A percentile compares a stretch with the other conserved stretches of the same genome.
Conservation (phyloP, 2,329 filamentous ascomycete genomes). For the Aureobasidium pullulans region DNA sequence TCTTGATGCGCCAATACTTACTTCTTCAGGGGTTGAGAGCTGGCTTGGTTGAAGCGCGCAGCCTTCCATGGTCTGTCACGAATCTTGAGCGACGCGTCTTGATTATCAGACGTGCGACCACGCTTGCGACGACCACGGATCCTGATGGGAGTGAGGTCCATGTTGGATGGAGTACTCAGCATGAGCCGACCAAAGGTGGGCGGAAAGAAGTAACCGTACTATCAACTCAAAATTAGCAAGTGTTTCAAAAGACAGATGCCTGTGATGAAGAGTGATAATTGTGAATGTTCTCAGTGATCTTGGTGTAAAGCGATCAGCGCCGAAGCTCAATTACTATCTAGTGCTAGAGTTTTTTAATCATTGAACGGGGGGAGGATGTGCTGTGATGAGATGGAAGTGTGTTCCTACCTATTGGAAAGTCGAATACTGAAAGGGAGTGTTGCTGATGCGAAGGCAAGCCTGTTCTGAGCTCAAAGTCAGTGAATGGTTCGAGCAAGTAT, state of each 20-base stretch:
- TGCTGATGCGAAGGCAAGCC: neutral
- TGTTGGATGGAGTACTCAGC: conserved; percentile 8
- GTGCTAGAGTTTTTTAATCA: conserved; percentile 56
- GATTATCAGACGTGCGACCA: neutral
- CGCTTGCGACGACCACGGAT: conserved; percentile 24
- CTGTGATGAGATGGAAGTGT: neutral
- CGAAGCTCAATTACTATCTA: conserved; percentile 46
- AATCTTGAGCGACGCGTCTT: neutral
- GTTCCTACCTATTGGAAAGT: neutral
- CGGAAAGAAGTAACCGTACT: neutral
- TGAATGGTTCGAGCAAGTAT: neutral
- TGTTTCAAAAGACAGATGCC: neutral
- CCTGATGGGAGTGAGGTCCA: conserved; percentile 25
- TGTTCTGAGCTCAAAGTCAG: conserved; percentile 10
- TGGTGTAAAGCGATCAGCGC: conserved; percentile 32
- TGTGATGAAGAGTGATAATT: neutral
- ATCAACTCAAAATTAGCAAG: conserved; percentile 2
- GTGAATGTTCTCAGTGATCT: conserved; percentile 30
- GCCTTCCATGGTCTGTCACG: conserved; percentile 7
- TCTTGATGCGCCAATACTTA: conserved; percentile 6
- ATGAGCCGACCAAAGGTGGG: neutral
- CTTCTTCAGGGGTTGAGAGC: conserved; percentile 8
- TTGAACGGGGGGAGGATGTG: conserved; percentile 31
- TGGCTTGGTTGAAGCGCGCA: conserved; percentile 13
- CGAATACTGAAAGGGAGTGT: neutral